Percentiles rank a stretch among this genome's conserved stretches.
Evolutionary conservation across 208 protist species (phyloP).

Genomic region (Naegleria fowleri): DNA sequence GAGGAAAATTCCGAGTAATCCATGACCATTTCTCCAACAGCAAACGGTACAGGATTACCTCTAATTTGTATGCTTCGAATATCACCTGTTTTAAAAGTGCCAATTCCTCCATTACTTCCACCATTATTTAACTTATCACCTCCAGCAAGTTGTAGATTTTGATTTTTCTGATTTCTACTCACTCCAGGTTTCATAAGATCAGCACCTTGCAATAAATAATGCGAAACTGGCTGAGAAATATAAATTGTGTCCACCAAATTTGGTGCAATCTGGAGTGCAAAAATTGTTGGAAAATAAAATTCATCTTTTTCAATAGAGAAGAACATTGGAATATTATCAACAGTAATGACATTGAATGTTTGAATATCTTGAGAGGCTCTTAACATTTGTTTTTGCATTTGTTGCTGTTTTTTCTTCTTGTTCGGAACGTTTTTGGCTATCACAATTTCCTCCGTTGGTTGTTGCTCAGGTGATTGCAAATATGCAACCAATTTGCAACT

Average conservation of each 20-base stretch:
- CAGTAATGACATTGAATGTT: neutral
- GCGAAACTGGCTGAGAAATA: neutral
- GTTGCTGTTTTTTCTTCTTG: neutral
- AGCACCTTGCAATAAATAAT: slow-evolving; percentile 14
- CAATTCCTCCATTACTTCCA: neutral
- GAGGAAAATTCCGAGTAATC: neutral
- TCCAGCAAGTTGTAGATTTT: neutral
- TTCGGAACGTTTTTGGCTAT: neutral
- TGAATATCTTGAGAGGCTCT: neutral
- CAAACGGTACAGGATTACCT: slow-evolving; percentile 11
- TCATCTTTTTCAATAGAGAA: neutral
- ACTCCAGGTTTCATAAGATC: slow-evolving; percentile 28
- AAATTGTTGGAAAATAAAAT: slow-evolving; percentile 20
- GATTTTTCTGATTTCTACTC: neutral
- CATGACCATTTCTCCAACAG: neutral
- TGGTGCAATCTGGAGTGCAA: neutral
- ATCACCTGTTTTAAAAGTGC: neutral
- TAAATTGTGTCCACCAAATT: slow-evolving; percentile 3
- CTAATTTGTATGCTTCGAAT: neutral
- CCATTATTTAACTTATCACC: neutral
- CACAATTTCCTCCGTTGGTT: neutral
- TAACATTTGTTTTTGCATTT: neutral
- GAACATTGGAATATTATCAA: slow-evolving; percentile 17
- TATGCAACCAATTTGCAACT: neutral
- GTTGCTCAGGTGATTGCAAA: neutral